Evolutionary conservation across 176 grass and related monocot species (phyloP).

Genomic region (Raddia guianensis): DNA sequence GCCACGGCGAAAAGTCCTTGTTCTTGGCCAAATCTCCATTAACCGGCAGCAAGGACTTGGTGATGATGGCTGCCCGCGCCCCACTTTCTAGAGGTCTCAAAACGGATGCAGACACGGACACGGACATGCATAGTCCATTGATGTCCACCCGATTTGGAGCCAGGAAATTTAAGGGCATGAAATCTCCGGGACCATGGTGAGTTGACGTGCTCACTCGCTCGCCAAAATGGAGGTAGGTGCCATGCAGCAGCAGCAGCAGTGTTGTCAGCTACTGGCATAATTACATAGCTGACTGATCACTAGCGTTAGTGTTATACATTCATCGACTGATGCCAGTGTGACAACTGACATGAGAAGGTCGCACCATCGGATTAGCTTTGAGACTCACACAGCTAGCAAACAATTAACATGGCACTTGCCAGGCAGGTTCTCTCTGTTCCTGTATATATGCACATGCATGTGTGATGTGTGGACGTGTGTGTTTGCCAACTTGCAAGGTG

Average conservation of each 20-base stretch:
- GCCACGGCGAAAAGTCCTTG: background rate
- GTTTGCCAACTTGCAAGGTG: too few species aligned
- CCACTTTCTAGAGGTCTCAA: background rate
- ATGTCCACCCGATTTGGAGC: conserved; percentile 39
- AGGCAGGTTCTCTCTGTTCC: too few species aligned
- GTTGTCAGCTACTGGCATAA: background rate
- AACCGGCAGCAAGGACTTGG: conserved; percentile 22
- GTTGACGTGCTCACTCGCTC: background rate
- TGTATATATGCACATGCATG: too few species aligned
- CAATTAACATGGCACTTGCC: too few species aligned
- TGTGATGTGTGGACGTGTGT: too few species aligned
- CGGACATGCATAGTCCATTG: conserved; percentile 33
- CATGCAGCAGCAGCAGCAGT: background rate
- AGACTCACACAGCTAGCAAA: too few species aligned
- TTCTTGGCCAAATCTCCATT: background rate
- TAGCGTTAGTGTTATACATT: too few species aligned
- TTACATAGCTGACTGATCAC: too few species aligned
- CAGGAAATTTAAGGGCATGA: conserved; percentile 6
- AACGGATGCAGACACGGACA: conserved; percentile 29
- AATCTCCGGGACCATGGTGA: conserved; percentile 21
- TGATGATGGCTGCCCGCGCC: conserved; percentile 11
- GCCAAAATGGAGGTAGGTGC: conserved; percentile 9
- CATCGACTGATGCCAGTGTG: too few species aligned
- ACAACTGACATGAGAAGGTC: too few species aligned
- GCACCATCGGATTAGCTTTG: too few species aligned